Percentiles rank a stretch among this genome's conserved stretches.
Evolutionary conservation across 73 alveolate genomes (phyloP).

Genomic region (Stentor roeselii): DNA sequence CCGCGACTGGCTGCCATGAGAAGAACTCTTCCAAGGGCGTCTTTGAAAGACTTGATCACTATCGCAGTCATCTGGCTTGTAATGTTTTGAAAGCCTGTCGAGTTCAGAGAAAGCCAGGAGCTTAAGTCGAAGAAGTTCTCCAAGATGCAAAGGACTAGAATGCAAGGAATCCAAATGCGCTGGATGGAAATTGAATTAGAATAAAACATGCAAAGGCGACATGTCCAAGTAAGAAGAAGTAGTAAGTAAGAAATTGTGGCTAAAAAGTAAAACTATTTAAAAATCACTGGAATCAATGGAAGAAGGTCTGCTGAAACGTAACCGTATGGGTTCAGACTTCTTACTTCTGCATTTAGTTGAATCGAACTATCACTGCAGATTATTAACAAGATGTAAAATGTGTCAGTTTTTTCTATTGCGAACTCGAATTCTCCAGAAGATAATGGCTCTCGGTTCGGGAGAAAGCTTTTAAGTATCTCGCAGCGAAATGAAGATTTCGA

Average conservation of each 20-base stretch:
- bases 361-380: not conserved
- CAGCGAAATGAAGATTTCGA: too few relatives aligned
- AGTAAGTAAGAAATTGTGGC: not conserved
- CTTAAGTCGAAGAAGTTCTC: not conserved
- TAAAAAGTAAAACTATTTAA: not conserved
- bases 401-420: not conserved
- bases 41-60: constrained; percentile 42
- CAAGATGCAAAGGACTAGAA: not conserved
- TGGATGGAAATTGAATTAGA: not conserved
- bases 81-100: not conserved
- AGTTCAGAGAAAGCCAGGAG: not conserved
- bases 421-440: not conserved
- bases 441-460: not conserved
- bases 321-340: not conserved
- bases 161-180: not conserved
- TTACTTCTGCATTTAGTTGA: not conserved
- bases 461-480: too few relatives aligned
- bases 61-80: not conserved
- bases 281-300: not conserved
- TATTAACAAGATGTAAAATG: not conserved
- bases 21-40: constrained; percentile 61
- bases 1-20: constrained; percentile 46
- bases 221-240: not conserved
- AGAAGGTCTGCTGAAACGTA: not conserved
- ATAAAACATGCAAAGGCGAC: not conserved